Base-by-base conservation (phyloP, 1,139 yeast genomes). In the Nakaseomyces sp. region DNA sequence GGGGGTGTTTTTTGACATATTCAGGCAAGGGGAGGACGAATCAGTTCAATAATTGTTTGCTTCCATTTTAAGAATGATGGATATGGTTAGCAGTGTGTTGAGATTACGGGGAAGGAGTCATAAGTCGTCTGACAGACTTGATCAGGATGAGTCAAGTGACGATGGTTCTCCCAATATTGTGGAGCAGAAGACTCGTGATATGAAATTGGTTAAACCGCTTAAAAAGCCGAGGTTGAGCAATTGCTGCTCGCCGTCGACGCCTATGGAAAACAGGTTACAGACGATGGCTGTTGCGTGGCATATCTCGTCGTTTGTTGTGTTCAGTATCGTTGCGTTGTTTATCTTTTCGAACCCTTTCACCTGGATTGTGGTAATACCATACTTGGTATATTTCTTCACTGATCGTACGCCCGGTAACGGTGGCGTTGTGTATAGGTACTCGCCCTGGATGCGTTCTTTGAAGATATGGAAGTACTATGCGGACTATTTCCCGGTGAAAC, bases 331-430 rank as follows among this genome's bases (percentile, higher is more conserved):
- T 9, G 75, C 83, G 51, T 65, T 83, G 41, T 61, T 82, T 3
- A 64, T 77, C 3, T 70, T 82, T 40, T 71, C 88, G 2, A 81
- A 85, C 20, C 84, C 88, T 48, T 57, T 77, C 3, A 68, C 79
- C 37, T 88, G 96, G 96, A 69, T 79, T 2, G 46, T 84, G 9
- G 55, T 77, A 10, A 54, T 82, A 3, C 72, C 72, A 5, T 81
- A 70, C 52, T 60, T 78, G 45, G 64, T 79, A n/a, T 84, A 85
- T 71, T 72, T 78, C 53, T 46, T 66, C 15, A 50, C 69, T 8
- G 84, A 79, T 60, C 76, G 76, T 47, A 74, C 94, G 3, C 84
- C 89, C 0, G 76, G 80, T 15, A 80, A 84, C 56, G 96, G 96
- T 1, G 72, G 74, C 17, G 81, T 76, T 1, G 73, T 75, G 5